Evolutionary conservation across 345 rosid species (phyloP), one percentile per base, ranked within the genome.

Genomic region (Erysimum cheiranthoides): DNA sequence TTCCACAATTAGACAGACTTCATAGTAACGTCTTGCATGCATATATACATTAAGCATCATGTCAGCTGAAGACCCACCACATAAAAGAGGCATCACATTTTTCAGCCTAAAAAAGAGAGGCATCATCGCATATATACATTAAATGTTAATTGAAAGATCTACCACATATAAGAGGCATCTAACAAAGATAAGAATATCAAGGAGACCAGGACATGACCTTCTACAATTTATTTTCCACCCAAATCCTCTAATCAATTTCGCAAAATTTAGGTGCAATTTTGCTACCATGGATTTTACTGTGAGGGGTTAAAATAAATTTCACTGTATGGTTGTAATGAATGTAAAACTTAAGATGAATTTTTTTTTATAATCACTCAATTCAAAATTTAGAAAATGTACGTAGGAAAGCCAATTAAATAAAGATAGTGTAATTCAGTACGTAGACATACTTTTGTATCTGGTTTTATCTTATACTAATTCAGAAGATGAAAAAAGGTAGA

Each of bases 81-180:
- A 40, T 53, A 6, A 27, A 30, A 53, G 16, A 53, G 4, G 35
- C 58, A 53, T 52, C 8, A 2, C 32, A 52, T 52, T 52, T 52
- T 52, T 1, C 5, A 3, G 49, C 17, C 58, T 11, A 45, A 45
- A 5, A 27, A 27, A 52, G 12, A 52, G 58, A 52, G 58, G 58
- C 58, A 52, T 53, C 58, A 52, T 53, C 34, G 35, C 58, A 53
- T 53, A 11, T 53, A 53, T 53, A 3, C 58, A 52, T 11, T 28
- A 25, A 25, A 5, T 25, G 53, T 25, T 25, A 10, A 50, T 17
- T 2, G n/a, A 21, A 51, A 51, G 9, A 51, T 51, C 11, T 25
- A 21, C n/a, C 56, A 51, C 56, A 9, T 17, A 51, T 10, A 10
- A 21, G 31, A 51, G 31, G 32, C 57, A 51, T 49, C 54, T 10